Percentiles rank a stretch among this genome's conserved stretches.
Evolutionary conservation across 805 yeast genomes (phyloP).

Genomic region (Ogataea wickerhamii): DNA sequence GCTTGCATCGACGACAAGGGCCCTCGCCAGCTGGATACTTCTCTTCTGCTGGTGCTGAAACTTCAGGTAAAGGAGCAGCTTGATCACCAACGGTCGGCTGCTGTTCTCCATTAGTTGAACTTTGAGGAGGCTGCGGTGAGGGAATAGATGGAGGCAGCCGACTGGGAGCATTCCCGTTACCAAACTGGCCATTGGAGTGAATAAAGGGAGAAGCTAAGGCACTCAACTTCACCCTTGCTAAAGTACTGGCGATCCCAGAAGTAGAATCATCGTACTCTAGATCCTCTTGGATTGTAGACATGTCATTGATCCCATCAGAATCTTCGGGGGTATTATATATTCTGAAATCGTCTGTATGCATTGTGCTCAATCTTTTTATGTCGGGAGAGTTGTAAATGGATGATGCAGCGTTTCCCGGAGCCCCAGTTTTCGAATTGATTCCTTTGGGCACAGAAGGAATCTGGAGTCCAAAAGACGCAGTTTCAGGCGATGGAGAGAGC

Average conservation of each 20-base stretch:
- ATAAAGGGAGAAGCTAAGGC: slow-evolving; percentile 16
- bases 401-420: slow-evolving; percentile 2
- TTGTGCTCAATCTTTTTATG: slow-evolving; percentile 25
- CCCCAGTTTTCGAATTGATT: slow-evolving; percentile 4
- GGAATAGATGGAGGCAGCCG: background rate
- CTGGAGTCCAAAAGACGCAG: slow-evolving; percentile 5
- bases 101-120: background rate
- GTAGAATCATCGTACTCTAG: slow-evolving; percentile 27
- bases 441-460: slow-evolving; percentile 6
- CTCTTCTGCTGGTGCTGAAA: background rate
- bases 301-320: slow-evolving; percentile 18
- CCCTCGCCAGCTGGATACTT: slow-evolving; percentile 61
- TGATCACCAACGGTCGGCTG: background rate
- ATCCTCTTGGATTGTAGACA: slow-evolving; percentile 35
- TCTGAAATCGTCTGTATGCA: slow-evolving; percentile 30
- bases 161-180: background rate
- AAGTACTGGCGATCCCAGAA: slow-evolving; percentile 11
- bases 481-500: slow-evolving; percentile 15
- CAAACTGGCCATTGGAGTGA: background rate
- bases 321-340: slow-evolving; percentile 24
- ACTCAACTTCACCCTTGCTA: slow-evolving; percentile 21
- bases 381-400: slow-evolving; percentile 20
- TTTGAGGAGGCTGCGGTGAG: background rate
- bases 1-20: slow-evolving; percentile 74
- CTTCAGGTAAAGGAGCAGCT: background rate